A percentile compares a stretch with the other conserved stretches of the same genome.
Evolutionary conservation across 495 filamentous ascomycete genomes (phyloP).

Genomic region (Tuber indicum): DNA sequence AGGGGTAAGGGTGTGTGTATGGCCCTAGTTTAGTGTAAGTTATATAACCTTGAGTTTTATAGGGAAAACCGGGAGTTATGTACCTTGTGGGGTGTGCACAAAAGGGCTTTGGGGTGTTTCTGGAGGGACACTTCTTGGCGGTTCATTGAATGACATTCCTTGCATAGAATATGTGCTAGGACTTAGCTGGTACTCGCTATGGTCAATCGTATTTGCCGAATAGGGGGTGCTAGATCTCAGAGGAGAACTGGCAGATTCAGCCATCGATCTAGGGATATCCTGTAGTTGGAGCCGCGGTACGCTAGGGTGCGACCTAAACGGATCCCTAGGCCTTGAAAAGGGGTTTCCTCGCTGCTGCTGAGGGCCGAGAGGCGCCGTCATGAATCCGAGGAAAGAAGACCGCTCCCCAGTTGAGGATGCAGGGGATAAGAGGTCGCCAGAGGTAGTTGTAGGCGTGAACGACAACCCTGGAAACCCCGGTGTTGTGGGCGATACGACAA

Average conservation of each 20-base stretch:
- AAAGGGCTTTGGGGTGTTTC: conserved; percentile 40
- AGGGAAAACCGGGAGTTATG: conserved; percentile 14
- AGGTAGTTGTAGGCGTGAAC: conserved; percentile 45
- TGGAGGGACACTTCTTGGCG: conserved; percentile 41
- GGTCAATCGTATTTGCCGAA: conserved; percentile 56
- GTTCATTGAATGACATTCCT: conserved; percentile 38
- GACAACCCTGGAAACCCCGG: conserved; percentile 50
- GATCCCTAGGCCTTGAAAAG: conserved; percentile 51
- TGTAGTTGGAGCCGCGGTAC: conserved; percentile 56
- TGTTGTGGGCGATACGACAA: conserved; percentile 44
- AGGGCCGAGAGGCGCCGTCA: conserved; percentile 37
- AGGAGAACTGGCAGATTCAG: conserved; percentile 55
- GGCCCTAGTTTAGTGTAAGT: conserved; percentile 28
- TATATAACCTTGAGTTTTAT: conserved; percentile 16
- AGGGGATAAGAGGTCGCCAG: conserved; percentile 41
- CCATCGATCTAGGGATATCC: conserved; percentile 55
- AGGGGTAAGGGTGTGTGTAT: conserved; percentile 41
- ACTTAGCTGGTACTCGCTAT: conserved; percentile 46
- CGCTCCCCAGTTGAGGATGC: conserved; percentile 44
- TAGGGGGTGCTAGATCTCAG: conserved; percentile 57
- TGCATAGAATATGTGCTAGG: conserved; percentile 39
- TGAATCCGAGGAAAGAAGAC: conserved; percentile 42
- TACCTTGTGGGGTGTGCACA: conserved; percentile 42
- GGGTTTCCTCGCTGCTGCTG: conserved; percentile 40
- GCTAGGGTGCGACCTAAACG: conserved; percentile 51